Evolutionary conservation across 192 early-diverging fungal species (phyloP).

Genomic region (Lunasporangiospora selenospora): DNA sequence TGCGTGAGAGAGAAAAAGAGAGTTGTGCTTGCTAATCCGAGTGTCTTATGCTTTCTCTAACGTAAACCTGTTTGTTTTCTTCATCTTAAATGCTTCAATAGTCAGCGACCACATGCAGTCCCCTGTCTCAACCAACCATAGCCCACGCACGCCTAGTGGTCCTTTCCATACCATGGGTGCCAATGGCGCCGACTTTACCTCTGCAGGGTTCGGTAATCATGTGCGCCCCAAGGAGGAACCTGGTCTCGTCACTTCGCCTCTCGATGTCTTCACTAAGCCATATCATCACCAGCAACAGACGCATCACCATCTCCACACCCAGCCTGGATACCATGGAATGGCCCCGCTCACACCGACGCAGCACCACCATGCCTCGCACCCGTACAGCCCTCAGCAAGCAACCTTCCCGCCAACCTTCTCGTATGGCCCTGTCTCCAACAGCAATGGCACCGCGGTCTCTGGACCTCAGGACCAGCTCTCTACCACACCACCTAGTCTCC

Average conservation of each 20-base stretch:
- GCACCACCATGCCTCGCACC: constrained; percentile 26
- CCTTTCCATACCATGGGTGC: constrained; percentile 47
- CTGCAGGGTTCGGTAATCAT: constrained; percentile 33
- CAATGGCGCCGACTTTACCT: constrained; percentile 43
- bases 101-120: constrained; percentile 42
- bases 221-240: constrained; percentile 40
- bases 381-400: constrained; percentile 34
- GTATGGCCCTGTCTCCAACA: constrained; percentile 33
- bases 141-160: constrained; percentile 45
- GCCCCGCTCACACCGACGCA: constrained; percentile 19
- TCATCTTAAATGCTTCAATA: background rate
- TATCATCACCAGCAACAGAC: constrained; percentile 23
- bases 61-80: constrained; percentile 4
- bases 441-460: constrained; percentile 5
- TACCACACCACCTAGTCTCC: constrained; percentile 41
- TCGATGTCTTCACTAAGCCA: constrained; percentile 39
- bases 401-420: constrained; percentile 27
- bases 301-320: constrained; percentile 29
- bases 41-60: background rate
- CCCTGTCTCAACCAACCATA: constrained; percentile 45
- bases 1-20: background rate
- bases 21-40: background rate
- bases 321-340: constrained; percentile 32
- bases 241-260: constrained; percentile 27
- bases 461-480: constrained; percentile 30